Percentiles rank a stretch among this genome's conserved stretches.
These are phyloP conservation scores for Themeda triandra DNA, from an alignment of 176 grass and related monocot species.

Conservation along the genomic window DNA sequence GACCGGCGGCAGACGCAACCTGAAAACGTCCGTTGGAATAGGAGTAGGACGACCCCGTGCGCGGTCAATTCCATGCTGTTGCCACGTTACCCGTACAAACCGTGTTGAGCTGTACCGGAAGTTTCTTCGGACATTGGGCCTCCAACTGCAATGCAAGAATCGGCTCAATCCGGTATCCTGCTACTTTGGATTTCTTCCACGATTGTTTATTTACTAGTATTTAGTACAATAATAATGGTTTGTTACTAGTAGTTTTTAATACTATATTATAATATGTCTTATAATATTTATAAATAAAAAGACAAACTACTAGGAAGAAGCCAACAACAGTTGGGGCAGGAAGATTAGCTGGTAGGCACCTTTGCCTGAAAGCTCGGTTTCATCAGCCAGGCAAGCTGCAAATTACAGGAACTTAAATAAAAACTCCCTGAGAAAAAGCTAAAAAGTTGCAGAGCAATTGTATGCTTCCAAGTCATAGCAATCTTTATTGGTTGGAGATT, in stretches of 20 bases:
- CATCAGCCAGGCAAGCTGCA: conserved; percentile 7
- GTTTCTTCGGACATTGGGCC: background rate
- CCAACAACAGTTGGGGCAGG: background rate
- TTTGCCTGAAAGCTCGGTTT: conserved; percentile 30
- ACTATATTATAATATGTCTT: too few relatives aligned
- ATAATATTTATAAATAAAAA: background rate
- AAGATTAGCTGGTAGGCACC: conserved; percentile 10
- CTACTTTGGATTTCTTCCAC: conserved; percentile 9
- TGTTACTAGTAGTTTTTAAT: background rate
- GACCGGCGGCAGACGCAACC: background rate
- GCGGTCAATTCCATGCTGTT: background rate
- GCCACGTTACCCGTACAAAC: background rate
- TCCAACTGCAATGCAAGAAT: too few relatives aligned
- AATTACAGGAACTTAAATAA: background rate
- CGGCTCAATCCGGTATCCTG: too few relatives aligned
- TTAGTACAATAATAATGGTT: background rate
- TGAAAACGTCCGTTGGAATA: background rate
- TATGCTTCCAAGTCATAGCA: conserved; percentile 14
- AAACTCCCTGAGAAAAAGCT: background rate
- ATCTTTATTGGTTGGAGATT: conserved; percentile 35
- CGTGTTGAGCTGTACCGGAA: background rate
- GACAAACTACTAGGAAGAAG: background rate
- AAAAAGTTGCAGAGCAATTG: conserved; percentile 10
- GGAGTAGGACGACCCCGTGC: background rate
- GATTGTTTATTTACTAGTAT: too few relatives aligned